phyloP scores from a whole-genome alignment of 2,329 filamentous ascomycete genomes.

The Exophiala sp. region DNA sequence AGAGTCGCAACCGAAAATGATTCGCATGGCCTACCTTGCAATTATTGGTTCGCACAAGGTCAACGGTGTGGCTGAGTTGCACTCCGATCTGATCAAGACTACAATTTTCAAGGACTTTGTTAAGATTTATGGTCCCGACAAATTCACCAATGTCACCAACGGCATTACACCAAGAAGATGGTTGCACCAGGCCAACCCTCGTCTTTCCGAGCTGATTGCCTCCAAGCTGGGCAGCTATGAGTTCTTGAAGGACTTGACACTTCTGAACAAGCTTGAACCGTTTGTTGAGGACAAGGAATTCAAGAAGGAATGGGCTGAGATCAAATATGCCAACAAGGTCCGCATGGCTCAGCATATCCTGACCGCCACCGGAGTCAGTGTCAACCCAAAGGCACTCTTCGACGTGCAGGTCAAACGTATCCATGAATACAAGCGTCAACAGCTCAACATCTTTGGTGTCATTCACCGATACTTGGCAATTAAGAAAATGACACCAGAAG shows the following conservation, averaged over 20 bases:
- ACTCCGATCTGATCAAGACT: conserved; percentile 96
- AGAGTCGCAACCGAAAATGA: conserved; percentile 94
- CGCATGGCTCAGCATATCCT: conserved; percentile 90
- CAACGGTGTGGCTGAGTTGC: conserved; percentile 94
- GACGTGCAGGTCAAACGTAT: conserved; percentile 99
- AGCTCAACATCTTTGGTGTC: conserved; percentile 97
- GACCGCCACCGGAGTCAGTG: conserved; percentile 69
- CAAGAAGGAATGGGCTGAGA: conserved; percentile 90
- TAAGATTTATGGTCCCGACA: conserved; percentile 87
- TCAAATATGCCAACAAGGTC: conserved; percentile 95
- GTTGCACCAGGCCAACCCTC: conserved; percentile 95
- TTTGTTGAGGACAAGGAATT: conserved; percentile 82
- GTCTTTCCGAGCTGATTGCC: conserved; percentile 85
- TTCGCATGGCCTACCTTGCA: conserved; percentile 93
- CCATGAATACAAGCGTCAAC: conserved; percentile 98
- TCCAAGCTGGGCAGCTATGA: conserved; percentile 78
- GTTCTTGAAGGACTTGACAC: conserved; percentile 86
- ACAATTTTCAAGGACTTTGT: conserved; percentile 99
- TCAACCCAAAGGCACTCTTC: conserved; percentile 86
- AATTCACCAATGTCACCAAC: conserved; percentile 98
- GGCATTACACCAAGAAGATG: conserved; percentile 94
- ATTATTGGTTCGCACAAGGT: conserved; percentile 98
- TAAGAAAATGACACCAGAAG: conserved; percentile 77
- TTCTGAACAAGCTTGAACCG: conserved; percentile 80
- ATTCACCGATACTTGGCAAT: conserved; percentile 90